Base-by-base conservation (phyloP, 306 rosid species). In the Gleditsia sinensis region DNA sequence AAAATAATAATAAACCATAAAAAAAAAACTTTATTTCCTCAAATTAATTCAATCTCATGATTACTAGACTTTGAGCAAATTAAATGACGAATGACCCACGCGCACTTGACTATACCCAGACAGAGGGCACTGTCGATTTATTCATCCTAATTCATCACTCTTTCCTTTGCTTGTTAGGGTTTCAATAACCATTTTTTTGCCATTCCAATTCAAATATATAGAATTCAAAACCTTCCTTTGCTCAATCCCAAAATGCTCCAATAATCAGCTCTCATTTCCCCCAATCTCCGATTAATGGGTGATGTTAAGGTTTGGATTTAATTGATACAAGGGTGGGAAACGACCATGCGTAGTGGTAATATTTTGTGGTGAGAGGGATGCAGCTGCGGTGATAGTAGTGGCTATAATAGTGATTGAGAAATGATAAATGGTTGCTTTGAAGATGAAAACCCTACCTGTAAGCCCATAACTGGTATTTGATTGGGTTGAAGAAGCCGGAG, bases 161-260 rank as follows among this genome's bases (percentile, higher is more conserved):
- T 24, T 60, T 58, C 51, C 32, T 51, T 32, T 74, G 5, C 58
- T 67, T 58, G 0, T 46, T 82, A 83, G 87, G 87, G 84, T 83
- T 81, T 76, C 81, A 59, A 66, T 65, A 77, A 53, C 11, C 56
- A 67, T 30, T 75, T 71, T 17, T 59, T 34, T 51, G n/a, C 73
- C 42, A 6, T 69, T 60, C 45, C 6, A 45, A 70, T 27, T 57
- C 3, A 3, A 9, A 28, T 27, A 28, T 40, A 75, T 74, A 57
- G 21, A 70, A 57, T 21, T 30, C 55, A 67, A 32, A 45, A n/a
- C 17, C 50, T 3, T 65, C 40, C 65, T 53, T 20, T 3, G 28
- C 46, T 19, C 28, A 23, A 45, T 71, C 62, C 51, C 12, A 62
- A 46, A 37, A 55, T 32, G 50, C 55, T 63, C n/a, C 0, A 37